Conservation (phyloP, 2,329 filamentous ascomycete species). For the Epichloe scottii region DNA sequence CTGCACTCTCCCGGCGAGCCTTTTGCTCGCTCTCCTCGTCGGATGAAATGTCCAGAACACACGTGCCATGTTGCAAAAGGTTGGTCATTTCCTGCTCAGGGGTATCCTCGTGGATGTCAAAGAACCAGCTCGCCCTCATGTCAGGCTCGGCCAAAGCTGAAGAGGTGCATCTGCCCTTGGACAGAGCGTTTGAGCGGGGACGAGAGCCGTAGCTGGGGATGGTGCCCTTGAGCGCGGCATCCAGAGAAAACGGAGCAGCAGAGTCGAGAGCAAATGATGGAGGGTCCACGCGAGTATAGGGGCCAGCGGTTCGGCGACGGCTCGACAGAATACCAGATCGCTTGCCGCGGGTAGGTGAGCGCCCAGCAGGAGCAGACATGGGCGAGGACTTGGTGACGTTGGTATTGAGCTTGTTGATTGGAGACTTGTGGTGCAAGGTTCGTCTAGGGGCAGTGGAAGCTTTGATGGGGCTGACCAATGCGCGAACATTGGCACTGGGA, state of each 20-base stretch:
- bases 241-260: slow-evolving; percentile 65
- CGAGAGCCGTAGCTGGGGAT: slow-evolving; percentile 48
- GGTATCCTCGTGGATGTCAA: slow-evolving; percentile 89
- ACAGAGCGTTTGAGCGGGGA: slow-evolving; percentile 18
- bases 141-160: slow-evolving; percentile 29
- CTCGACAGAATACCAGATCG: slow-evolving; percentile 55
- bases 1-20: slow-evolving; percentile 36
- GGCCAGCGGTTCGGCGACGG: slow-evolving; percentile 51
- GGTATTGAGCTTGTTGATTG: slow-evolving; percentile 32
- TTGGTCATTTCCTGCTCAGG: slow-evolving; percentile 85
- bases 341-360: slow-evolving; percentile 64
- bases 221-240: slow-evolving; percentile 69
- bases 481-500: slow-evolving; percentile 19
- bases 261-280: slow-evolving; percentile 43
- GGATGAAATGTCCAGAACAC: slow-evolving; percentile 75
- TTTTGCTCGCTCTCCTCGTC: slow-evolving; percentile 63
- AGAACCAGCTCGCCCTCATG: slow-evolving; percentile 64
- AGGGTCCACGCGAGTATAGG: slow-evolving; percentile 58
- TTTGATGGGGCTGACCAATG: slow-evolving; percentile 20
- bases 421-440: slow-evolving; percentile 41
- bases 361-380: slow-evolving; percentile 59
- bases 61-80: slow-evolving; percentile 81
- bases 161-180: slow-evolving; percentile 15
- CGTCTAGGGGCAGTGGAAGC: slow-evolving; percentile 24
- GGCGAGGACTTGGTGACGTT: slow-evolving; percentile 36